Conservation (phyloP, 495 filamentous ascomycete genomes). For the Penicillium chermesinum region DNA sequence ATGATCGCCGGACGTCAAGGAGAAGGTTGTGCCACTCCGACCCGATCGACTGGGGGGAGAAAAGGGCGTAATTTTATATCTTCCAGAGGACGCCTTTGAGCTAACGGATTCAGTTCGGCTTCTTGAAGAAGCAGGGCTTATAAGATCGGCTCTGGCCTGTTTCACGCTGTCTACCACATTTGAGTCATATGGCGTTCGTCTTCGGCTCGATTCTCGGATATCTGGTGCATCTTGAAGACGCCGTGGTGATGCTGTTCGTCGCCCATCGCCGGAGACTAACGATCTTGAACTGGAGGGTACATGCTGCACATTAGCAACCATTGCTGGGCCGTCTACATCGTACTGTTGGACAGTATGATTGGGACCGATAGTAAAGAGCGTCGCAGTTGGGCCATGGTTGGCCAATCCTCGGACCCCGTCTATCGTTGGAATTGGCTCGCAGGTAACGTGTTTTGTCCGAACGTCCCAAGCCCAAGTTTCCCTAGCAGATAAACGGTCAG, state of each 20-base stretch:
- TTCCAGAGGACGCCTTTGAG: conserved; percentile 45
- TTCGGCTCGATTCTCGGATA: conserved; percentile 24
- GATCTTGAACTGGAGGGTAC: conserved; percentile 68
- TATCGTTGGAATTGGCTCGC: conserved; percentile 78
- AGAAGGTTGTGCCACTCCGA: conserved; percentile 45
- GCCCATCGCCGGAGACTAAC: conserved; percentile 67
- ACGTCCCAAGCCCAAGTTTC: conserved; percentile 96
- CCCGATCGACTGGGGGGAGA: conserved; percentile 40
- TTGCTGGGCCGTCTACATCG: conserved; percentile 74
- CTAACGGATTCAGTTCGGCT: conserved; percentile 61
- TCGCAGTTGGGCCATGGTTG: conserved; percentile 82
- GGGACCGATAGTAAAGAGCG: conserved; percentile 86
- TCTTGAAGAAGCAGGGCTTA: conserved; percentile 58
- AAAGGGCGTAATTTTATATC: conserved; percentile 30
- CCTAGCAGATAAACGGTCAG: conserved; percentile 44
- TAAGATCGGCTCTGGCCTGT: conserved; percentile 52
- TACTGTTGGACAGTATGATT: conserved; percentile 92
- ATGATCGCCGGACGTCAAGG: conserved; percentile 31
- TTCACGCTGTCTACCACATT: conserved; percentile 39
- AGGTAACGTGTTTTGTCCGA: conserved; percentile 88
- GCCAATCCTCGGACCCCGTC: conserved; percentile 76
- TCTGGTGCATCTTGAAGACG: conserved; percentile 34
- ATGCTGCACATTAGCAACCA: conserved; percentile 83
- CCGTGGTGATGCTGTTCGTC: conserved; percentile 26
- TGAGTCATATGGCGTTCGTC: conserved; percentile 41